Evolutionary conservation across 2,329 filamentous ascomycete species (phyloP).

Genomic region (Phymatotrichopsis omnivora): DNA sequence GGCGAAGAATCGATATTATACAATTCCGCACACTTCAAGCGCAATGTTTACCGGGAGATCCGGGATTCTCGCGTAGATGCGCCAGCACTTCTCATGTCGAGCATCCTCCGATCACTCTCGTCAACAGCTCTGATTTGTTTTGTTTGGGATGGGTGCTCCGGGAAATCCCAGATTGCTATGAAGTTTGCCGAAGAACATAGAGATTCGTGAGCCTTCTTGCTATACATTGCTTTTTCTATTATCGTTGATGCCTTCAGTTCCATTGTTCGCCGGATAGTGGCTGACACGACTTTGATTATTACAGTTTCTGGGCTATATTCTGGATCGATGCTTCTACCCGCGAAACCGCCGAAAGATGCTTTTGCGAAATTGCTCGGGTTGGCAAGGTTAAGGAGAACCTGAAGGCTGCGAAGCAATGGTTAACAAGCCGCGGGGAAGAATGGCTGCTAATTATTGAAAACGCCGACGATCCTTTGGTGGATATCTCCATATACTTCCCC

Average conservation of each 20-base stretch:
- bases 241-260: no score
- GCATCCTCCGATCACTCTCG: background rate
- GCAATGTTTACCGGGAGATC: background rate
- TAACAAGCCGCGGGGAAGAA: slow-evolving; percentile 26
- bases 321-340: slow-evolving; percentile 26
- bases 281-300: background rate
- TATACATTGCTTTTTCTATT: background rate
- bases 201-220: slow-evolving; percentile 3
- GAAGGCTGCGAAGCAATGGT: slow-evolving; percentile 27
- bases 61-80: background rate
- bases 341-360: slow-evolving; percentile 16
- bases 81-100: background rate
- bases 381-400: background rate
- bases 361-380: slow-evolving; percentile 18
- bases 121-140: background rate
- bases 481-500: slow-evolving; percentile 32
- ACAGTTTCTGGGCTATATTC: slow-evolving; percentile 33
- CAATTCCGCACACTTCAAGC: background rate
- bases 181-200: slow-evolving; percentile 30
- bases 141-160: slow-evolving; percentile 32
- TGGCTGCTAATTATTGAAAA: slow-evolving; percentile 39
- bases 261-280: no score
- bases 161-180: slow-evolving; percentile 32
- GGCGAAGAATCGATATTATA: background rate
- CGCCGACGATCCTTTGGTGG: slow-evolving; percentile 35